Percentiles rank a stretch among this genome's conserved stretches.
Evolutionary conservation across 169 alveolate genomes (phyloP).

Genomic region (Plasmodium gaboni): DNA sequence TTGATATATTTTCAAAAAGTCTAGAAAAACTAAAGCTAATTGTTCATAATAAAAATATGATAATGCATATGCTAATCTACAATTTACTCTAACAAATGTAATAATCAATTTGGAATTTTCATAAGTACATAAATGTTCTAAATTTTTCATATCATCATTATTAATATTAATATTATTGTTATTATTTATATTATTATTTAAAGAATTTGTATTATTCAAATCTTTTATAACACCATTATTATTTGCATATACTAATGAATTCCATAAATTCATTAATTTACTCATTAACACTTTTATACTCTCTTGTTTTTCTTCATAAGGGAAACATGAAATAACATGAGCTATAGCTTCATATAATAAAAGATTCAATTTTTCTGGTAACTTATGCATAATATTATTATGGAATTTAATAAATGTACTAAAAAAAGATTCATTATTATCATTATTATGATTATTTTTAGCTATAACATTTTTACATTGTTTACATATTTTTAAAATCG

Average conservation of each 20-base stretch:
- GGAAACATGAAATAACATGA: conserved; percentile 75
- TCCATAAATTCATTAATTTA: conserved; percentile 68
- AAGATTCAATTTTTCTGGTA: conserved; percentile 58
- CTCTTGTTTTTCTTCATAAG: conserved; percentile 74
- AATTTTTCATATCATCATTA: conserved; percentile 37
- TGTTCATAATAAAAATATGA: conserved; percentile 72
- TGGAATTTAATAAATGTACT: conserved; percentile 77
- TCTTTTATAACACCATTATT: conserved; percentile 27
- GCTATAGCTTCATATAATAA: conserved; percentile 59
- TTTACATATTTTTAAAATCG: conserved; percentile 95
- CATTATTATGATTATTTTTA: conserved; percentile 83
- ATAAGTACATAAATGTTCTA: conserved; percentile 69
- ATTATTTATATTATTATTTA: conserved; percentile 11
- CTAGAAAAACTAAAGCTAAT: conserved; percentile 53
- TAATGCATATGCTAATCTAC: conserved; percentile 75
- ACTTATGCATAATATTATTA: conserved; percentile 66
- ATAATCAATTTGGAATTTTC: conserved; percentile 70
- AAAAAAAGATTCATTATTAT: conserved; percentile 80
- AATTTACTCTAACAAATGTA: conserved; percentile 72
- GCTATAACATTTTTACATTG: conserved; percentile 92
- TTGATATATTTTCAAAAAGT: conserved; percentile 83
- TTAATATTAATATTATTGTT: neutral
- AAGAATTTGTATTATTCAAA: conserved; percentile 10
- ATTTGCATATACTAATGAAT: conserved; percentile 47
- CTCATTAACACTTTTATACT: conserved; percentile 73